Conservation (phyloP, 2,329 filamentous ascomycete species). For the Pseudopyrenochaeta lycopersici region DNA sequence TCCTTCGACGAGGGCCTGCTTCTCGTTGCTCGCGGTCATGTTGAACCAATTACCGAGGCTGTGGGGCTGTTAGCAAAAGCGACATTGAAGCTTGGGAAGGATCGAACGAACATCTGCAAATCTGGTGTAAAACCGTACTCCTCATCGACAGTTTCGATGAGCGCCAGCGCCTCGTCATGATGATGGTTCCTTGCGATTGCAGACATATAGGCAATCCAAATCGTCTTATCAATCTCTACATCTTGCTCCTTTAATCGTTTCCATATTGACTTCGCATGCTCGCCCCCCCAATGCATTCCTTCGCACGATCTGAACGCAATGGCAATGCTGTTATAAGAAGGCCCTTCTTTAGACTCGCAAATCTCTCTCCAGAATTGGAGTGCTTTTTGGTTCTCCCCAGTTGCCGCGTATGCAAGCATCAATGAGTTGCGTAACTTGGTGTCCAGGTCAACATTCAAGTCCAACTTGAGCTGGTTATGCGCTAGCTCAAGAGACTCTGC, state of each 20-base stretch:
- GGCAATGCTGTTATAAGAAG: constrained; percentile 80
- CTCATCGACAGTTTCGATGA: constrained; percentile 72
- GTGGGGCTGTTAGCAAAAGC: constrained; percentile 18
- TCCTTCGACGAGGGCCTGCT: constrained; percentile 74
- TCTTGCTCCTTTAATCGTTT: constrained; percentile 75
- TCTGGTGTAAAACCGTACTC: constrained; percentile 74
- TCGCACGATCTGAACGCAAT: constrained; percentile 85
- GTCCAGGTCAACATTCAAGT: constrained; percentile 78
- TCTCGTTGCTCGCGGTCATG: constrained; percentile 69
- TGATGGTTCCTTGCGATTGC: constrained; percentile 78
- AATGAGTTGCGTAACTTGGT: constrained; percentile 83
- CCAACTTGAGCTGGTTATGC: constrained; percentile 94
- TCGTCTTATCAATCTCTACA: constrained; percentile 74
- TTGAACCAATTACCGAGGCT: constrained; percentile 82
- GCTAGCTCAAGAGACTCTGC: constrained; percentile 74
- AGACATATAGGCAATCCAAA: constrained; percentile 81
- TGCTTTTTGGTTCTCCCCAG: constrained; percentile 71
- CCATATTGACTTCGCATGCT: constrained; percentile 69
- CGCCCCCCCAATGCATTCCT: constrained; percentile 58
- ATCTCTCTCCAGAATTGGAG: constrained; percentile 87
- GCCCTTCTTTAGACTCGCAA: constrained; percentile 83
- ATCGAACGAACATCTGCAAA: constrained; percentile 70
- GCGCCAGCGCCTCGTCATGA: constrained; percentile 71
- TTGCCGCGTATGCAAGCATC: constrained; percentile 84
- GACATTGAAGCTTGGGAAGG: not conserved